Conservation (phyloP, 768 basidiomycete species). For the Polyporus arcularius region DNA sequence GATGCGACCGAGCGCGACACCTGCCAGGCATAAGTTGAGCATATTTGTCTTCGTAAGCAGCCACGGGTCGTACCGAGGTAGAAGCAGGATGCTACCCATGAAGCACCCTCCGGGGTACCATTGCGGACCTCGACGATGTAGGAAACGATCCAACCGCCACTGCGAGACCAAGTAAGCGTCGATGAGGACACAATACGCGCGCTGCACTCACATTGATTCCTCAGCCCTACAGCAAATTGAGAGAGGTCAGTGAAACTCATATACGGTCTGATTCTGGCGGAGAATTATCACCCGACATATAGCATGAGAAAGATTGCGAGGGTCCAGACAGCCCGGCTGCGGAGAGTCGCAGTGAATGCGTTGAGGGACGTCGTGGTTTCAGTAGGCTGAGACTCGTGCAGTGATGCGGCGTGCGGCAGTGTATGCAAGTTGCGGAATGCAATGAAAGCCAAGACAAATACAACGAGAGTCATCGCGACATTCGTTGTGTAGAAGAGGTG, state of each 20-base stretch:
- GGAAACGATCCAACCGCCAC: constrained; percentile 33
- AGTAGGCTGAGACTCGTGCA: constrained; percentile 3
- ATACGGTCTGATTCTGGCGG: not conserved
- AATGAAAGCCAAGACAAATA: constrained; percentile 23
- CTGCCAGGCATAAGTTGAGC: constrained; percentile 4
- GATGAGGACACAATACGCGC: not conserved
- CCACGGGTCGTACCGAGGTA: constrained; percentile 24
- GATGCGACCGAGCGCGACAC: constrained; percentile 31
- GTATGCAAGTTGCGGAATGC: constrained; percentile 26
- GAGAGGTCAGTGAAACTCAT: not conserved
- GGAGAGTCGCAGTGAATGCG: constrained; percentile 18
- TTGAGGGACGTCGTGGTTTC: not conserved
- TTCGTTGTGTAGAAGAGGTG: constrained; percentile 30
- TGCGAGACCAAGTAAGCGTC: not conserved
- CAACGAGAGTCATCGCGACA: constrained; percentile 27
- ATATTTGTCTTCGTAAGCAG: not conserved
- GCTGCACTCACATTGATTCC: constrained; percentile 28
- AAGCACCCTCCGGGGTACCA: constrained; percentile 29
- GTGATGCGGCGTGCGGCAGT: constrained; percentile 15
- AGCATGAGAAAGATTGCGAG: constrained; percentile 29
- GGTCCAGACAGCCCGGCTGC: constrained; percentile 29
- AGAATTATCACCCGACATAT: constrained; percentile 23
- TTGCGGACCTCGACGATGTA: constrained; percentile 30
- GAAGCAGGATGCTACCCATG: constrained; percentile 32
- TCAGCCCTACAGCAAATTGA: constrained; percentile 9